Percentiles rank a stretch among this genome's conserved stretches.
These are phyloP conservation scores for Solanum hybrid DNA, from an alignment of 305 asterid species.

Conservation along the genomic window DNA sequence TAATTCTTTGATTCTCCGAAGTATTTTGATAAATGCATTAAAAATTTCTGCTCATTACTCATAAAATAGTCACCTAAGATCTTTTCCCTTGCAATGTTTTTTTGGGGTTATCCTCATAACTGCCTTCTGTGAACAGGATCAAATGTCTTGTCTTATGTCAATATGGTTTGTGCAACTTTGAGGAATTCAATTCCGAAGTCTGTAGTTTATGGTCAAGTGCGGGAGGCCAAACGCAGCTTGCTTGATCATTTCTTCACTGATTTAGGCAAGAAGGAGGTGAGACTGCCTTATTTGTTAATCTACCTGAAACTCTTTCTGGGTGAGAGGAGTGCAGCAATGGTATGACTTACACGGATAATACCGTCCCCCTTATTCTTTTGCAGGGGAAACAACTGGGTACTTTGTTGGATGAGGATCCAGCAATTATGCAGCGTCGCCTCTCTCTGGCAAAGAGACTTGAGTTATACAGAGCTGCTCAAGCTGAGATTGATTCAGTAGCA, in stretches of 20 bases:
- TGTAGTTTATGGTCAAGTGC: slow-evolving; percentile 64
- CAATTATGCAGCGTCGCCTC: slow-evolving; percentile 46
- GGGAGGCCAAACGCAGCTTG: slow-evolving; percentile 75
- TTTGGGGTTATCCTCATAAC: background rate
- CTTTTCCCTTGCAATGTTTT: background rate
- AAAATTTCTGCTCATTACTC: background rate
- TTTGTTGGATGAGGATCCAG: slow-evolving; percentile 75
- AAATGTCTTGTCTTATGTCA: slow-evolving; percentile 59
- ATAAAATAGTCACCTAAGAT: background rate
- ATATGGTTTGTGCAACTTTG: slow-evolving; percentile 60
- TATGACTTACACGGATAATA: background rate
- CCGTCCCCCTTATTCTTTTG: background rate
- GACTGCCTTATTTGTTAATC: background rate
- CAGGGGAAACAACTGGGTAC: slow-evolving; percentile 53
- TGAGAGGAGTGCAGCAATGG: background rate
- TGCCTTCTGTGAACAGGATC: slow-evolving; percentile 32
- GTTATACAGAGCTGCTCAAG: slow-evolving; percentile 59
- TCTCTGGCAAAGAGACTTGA: slow-evolving; percentile 70
- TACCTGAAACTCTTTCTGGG: background rate
- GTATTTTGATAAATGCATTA: background rate
- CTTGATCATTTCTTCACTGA: slow-evolving; percentile 63
- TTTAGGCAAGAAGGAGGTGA: slow-evolving; percentile 59
- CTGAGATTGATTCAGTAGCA: slow-evolving; percentile 65
- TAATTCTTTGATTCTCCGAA: background rate
- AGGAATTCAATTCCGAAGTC: slow-evolving; percentile 78